These are phyloP conservation scores for Daldinia sp. DNA, from an alignment of 2,329 filamentous ascomycete genomes.

Conservation along the genomic window DNA sequence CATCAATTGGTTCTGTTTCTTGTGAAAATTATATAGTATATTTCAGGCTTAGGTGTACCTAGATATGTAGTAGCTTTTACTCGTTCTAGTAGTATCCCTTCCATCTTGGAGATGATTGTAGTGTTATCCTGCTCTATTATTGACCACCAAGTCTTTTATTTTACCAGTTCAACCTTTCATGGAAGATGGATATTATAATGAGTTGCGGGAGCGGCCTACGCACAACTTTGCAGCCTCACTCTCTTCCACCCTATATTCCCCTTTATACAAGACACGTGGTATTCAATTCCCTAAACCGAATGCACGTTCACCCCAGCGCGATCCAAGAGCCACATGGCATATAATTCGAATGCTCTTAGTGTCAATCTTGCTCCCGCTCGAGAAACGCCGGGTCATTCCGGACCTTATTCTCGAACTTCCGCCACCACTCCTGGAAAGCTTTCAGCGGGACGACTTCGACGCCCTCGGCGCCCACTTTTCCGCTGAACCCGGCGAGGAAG, in stretches of 20 bases:
- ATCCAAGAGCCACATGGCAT: neutral
- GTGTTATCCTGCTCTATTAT: neutral
- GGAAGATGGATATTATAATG: neutral
- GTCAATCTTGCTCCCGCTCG: conserved; percentile 69
- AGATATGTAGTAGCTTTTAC: neutral
- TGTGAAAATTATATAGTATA: neutral
- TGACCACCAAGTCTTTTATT: neutral
- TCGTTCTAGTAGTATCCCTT: neutral
- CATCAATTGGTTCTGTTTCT: neutral
- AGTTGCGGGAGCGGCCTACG: neutral
- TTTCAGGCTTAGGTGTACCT: neutral
- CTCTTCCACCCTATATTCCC: neutral
- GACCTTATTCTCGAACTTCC: conserved; percentile 89
- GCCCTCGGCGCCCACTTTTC: conserved; percentile 65
- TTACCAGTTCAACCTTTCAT: neutral
- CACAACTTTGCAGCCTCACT: neutral
- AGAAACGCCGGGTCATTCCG: conserved; percentile 88
- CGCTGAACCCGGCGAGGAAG: conserved; percentile 88
- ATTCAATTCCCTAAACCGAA: neutral
- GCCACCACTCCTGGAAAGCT: conserved; percentile 98
- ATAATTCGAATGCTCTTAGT: neutral
- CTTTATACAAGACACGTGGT: neutral
- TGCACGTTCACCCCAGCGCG: neutral
- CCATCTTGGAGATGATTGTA: neutral
- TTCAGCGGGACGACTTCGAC: conserved; percentile 92